Base-by-base conservation (phyloP, 345 rosid species). In the Citrus trifoliata region DNA sequence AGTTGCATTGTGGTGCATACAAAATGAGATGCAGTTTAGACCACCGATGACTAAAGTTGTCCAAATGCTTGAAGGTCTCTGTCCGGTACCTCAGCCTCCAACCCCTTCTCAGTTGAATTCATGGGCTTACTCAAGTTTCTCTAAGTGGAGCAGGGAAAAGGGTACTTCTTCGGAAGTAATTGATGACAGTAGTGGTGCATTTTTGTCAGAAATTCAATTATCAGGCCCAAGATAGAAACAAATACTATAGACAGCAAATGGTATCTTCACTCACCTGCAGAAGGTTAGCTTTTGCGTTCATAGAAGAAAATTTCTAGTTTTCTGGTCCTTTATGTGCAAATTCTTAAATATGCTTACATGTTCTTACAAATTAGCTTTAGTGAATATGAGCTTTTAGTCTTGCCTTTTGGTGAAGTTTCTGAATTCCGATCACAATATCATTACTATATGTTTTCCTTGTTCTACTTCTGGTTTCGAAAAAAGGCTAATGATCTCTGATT, bases 1-100 rank as follows among this genome's bases (percentile, higher is more conserved):
- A 81, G 86, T 89, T 70, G 88, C 93, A n/a, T 70, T 89, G 19
- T 89, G 90, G 88, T 89, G 90, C 75, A 76, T 88, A 71, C 93
- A 89, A 80, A 89, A 83, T 25, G 88, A 87, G 30, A 88, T 86
- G 88, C 81, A 74, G 25, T 28, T 78, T 55, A 83, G 93, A 70
- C 93, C 93, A 5, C 76, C 88, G 0, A 89, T 89, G 92, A 80
- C 84, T n/a, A 86, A 74, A 78, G 92, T 89, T 27, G 89, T 88
- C 24, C 93, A 86, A 80, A 88, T 89, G 90, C 93, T 89, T 12
- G 88, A 88, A 78, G 88, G 93, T 56, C 61, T 83, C 7, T 85
- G 85, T 25, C 72, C 16, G 3, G 88, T 83, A 48, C 88, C 90
- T 59, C 72, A 81, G 30, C 87, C 87, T 6, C 86, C 85, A 12